phyloP scores from a whole-genome alignment of 805 yeast genomes.

The Sporopachydermia quercuum region DNA sequence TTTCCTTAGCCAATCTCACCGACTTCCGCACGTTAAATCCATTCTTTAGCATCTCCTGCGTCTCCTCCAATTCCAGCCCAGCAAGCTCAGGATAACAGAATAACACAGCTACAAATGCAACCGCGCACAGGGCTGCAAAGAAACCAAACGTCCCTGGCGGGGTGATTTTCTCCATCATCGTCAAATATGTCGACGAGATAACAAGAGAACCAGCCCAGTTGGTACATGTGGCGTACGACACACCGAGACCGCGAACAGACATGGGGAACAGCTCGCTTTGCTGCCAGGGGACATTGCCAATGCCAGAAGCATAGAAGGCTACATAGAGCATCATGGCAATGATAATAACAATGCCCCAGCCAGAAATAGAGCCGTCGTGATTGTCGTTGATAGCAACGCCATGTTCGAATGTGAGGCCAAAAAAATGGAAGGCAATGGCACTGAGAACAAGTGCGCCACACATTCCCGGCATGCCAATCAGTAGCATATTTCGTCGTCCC shows the following conservation, averaged over 20 bases:
- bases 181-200: constrained; percentile 81
- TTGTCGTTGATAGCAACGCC: constrained; percentile 26
- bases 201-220: constrained; percentile 93
- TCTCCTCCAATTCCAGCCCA: constrained; percentile 82
- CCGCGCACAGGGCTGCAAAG: constrained; percentile 66
- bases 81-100: constrained; percentile 89
- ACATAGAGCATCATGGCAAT: constrained; percentile 77
- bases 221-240: constrained; percentile 79
- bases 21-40: constrained; percentile 78
- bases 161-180: constrained; percentile 85
- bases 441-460: constrained; percentile 57
- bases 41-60: constrained; percentile 61
- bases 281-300: constrained; percentile 98
- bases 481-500: constrained; percentile 74
- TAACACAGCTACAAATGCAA: constrained; percentile 60
- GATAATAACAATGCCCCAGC: constrained; percentile 84
- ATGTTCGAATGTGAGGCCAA: constrained; percentile 44
- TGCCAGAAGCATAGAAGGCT: constrained; percentile 85
- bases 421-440: constrained; percentile 83
- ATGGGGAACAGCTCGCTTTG: constrained; percentile 93
- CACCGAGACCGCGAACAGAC: constrained; percentile 83
- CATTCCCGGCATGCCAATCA: constrained; percentile 81
- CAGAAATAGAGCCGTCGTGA: constrained; percentile 32
- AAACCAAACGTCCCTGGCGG: constrained; percentile 91
- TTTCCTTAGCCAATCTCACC: constrained; percentile 33